A percentile compares a stretch with the other conserved stretches of the same genome.
These are phyloP conservation scores for Hortiboletus rubellus DNA, from an alignment of 1,284 basidiomycete species.

Conservation along the genomic window DNA sequence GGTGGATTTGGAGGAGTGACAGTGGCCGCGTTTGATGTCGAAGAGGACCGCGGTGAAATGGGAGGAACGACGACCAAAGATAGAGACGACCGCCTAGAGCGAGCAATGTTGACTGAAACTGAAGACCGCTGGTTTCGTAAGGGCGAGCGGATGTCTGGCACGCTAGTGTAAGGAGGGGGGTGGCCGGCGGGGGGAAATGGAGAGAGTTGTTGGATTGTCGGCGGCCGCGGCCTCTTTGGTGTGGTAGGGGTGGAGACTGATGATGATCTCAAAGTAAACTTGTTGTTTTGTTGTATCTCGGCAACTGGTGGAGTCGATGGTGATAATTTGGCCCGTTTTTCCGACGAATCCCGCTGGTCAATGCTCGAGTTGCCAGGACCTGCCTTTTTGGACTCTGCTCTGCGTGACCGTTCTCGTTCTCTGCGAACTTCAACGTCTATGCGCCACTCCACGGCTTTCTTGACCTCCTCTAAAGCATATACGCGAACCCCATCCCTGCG, in stretches of 20 bases:
- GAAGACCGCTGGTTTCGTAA: constrained; percentile 29
- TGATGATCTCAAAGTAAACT: constrained; percentile 44
- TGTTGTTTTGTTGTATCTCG: constrained; percentile 33
- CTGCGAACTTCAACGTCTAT: constrained; percentile 75
- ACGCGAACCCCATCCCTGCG: constrained; percentile 79
- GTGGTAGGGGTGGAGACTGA: constrained; percentile 29
- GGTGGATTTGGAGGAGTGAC: constrained; percentile 10
- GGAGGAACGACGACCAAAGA: constrained; percentile 63
- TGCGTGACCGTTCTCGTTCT: constrained; percentile 64
- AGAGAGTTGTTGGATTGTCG: constrained; percentile 37
- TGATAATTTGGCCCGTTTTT: constrained; percentile 47
- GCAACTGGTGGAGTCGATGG: constrained; percentile 48
- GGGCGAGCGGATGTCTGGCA: constrained; percentile 21
- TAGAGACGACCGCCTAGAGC: constrained; percentile 41
- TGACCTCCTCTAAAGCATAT: constrained; percentile 80
- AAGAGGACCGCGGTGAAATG: constrained; percentile 42
- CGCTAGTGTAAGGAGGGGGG: constrained; percentile 35
- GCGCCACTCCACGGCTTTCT: constrained; percentile 80
- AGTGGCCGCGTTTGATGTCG: constrained; percentile 24
- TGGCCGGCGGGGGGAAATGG: constrained; percentile 23
- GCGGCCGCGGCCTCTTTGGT: constrained; percentile 34
- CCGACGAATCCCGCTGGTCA: constrained; percentile 43
- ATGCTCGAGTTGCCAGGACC: constrained; percentile 29
- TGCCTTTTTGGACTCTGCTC: constrained; percentile 62
- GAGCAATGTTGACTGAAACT: constrained; percentile 32